Conservation (phyloP, 495 filamentous ascomycete species). For the Penicillium desertorum region DNA sequence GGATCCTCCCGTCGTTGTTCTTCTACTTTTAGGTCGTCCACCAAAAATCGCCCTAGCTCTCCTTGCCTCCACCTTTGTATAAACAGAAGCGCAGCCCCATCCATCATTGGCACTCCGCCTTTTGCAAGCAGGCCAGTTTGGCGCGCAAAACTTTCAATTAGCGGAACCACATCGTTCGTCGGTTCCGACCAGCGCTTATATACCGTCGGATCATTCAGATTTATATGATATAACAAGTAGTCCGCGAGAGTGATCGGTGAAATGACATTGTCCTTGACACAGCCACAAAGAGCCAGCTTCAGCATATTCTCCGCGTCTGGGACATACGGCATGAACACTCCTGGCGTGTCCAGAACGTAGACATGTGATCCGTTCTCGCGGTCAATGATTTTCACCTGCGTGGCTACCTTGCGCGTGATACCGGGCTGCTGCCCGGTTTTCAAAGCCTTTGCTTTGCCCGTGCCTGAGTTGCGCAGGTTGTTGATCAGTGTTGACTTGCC, state of each 20-base stretch:
- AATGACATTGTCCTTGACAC: conserved; percentile 86
- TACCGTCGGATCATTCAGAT: conserved; percentile 53
- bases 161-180: conserved; percentile 75
- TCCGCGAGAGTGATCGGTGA: conserved; percentile 74
- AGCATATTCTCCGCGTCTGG: conserved; percentile 83
- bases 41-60: conserved; percentile 68
- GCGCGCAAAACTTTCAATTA: conserved; percentile 65
- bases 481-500: conserved; percentile 90
- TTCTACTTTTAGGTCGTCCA: conserved; percentile 73
- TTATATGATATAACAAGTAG: conserved; percentile 84
- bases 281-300: conserved; percentile 84
- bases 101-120: conserved; percentile 68
- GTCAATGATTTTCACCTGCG: conserved; percentile 77
- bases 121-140: conserved; percentile 75
- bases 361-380: conserved; percentile 51
- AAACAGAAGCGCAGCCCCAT: conserved; percentile 76
- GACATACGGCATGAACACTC: conserved; percentile 93
- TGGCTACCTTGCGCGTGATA: conserved; percentile 81
- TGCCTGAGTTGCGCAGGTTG: conserved; percentile 67
- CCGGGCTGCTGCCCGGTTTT: conserved; percentile 84
- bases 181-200: conserved; percentile 68
- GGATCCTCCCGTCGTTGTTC: conserved; percentile 44
- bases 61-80: conserved; percentile 83
- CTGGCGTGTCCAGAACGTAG: conserved; percentile 73
- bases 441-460: conserved; percentile 72